Conservation (phyloP, 768 basidiomycete genomes). For the Macrolepiota dolichaula region DNA sequence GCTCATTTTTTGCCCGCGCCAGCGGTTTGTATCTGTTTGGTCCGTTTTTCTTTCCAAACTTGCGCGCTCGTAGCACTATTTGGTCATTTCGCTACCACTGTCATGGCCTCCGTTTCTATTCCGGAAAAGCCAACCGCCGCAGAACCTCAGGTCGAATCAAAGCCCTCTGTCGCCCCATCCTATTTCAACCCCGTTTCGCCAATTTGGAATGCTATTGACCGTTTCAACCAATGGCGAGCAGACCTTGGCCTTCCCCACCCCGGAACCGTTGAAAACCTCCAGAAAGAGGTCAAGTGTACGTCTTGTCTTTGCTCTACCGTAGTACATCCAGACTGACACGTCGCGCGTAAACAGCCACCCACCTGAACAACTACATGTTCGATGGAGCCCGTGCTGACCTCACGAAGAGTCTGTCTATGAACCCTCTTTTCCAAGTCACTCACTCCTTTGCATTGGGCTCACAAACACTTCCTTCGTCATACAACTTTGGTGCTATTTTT, state of each 20-base stretch:
- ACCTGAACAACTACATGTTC: conserved; percentile 91
- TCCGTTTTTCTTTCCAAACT: conserved; percentile 27
- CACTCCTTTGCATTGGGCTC: conserved; percentile 94
- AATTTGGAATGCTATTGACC: conserved; percentile 62
- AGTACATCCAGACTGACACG: conserved; percentile 1
- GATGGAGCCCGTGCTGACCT: conserved; percentile 97
- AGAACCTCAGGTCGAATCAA: conserved; percentile 33
- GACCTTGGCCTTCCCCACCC: conserved; percentile 83
- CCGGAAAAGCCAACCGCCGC: conserved; percentile 34
- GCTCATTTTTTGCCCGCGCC: background rate
- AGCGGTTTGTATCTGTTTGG: conserved; percentile 31
- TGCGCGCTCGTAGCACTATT: conserved; percentile 27
- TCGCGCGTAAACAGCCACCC: conserved; percentile 58
- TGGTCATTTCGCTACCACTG: conserved; percentile 15
- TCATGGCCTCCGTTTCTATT: conserved; percentile 43
- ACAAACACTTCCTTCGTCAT: conserved; percentile 77
- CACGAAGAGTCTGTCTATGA: conserved; percentile 87
- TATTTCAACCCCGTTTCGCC: conserved; percentile 51
- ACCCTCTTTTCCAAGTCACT: conserved; percentile 97
- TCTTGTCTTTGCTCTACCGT: conserved; percentile 9
- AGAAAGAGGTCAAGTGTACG: conserved; percentile 89
- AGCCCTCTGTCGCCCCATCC: conserved; percentile 32
- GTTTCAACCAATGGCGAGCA: conserved; percentile 79
- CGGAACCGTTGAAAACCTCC: conserved; percentile 90
- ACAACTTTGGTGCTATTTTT: conserved; percentile 93